Conservation (phyloP, 129 eudicot genomes). For the Escallonia rubra region DNA sequence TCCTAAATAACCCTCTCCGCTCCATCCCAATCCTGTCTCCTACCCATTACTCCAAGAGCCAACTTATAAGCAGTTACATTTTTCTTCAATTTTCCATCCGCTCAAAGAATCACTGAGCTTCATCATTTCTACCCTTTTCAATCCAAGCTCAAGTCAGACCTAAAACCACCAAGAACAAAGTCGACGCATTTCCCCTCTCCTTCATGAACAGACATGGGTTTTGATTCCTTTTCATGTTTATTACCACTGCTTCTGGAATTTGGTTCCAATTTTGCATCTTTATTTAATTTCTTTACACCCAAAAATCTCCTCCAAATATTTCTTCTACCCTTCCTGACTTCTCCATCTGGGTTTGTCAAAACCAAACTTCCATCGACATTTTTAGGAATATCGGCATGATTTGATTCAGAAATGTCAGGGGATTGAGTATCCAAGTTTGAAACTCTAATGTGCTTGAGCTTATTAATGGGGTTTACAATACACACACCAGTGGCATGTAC, state of each 20-base stretch:
- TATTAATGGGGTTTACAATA: conserved; percentile 28
- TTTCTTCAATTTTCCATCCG: conserved; percentile 74
- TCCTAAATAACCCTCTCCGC: conserved; percentile 62
- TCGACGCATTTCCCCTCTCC: conserved; percentile 15
- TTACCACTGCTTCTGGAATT: neutral
- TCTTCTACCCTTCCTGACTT: conserved; percentile 29
- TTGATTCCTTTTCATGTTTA: conserved; percentile 6
- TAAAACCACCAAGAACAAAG: conserved; percentile 22
- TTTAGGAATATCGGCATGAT: conserved; percentile 16
- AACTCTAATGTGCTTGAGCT: conserved; percentile 45
- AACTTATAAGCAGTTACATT: conserved; percentile 67
- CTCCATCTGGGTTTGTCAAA: conserved; percentile 17
- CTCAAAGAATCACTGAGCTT: conserved; percentile 49
- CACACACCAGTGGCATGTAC: conserved; percentile 20
- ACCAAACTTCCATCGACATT: conserved; percentile 25
- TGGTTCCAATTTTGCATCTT: conserved; percentile 14
- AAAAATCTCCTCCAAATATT: conserved; percentile 57
- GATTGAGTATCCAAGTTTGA: conserved; percentile 53
- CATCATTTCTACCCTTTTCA: conserved; percentile 48
- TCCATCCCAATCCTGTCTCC: conserved; percentile 75
- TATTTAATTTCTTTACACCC: conserved; percentile 24
- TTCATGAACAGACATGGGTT: conserved; percentile 7
- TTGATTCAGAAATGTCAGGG: conserved; percentile 29
- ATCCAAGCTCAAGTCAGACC: conserved; percentile 37
- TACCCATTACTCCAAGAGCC: conserved; percentile 74